Conservation (phyloP, 176 grass and related monocot species). For the Paspalum vaginatum region DNA sequence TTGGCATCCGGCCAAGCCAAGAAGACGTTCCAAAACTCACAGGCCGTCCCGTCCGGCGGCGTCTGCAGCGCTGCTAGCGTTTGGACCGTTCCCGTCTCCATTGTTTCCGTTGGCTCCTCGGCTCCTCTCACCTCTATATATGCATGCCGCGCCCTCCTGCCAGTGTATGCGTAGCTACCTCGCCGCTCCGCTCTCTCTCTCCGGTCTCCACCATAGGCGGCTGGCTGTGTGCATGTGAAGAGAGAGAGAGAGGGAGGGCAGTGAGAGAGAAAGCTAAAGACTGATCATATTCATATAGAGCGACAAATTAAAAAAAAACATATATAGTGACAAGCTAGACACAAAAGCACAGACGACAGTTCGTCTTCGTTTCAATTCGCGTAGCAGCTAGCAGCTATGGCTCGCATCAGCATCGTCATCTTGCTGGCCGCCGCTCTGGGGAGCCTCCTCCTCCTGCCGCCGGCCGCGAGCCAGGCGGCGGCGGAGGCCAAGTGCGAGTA, state of each 20-base stretch:
- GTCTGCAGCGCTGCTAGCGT: conserved; percentile 1
- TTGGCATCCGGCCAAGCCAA: conserved; percentile 47
- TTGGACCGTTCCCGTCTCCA: conserved; percentile 39
- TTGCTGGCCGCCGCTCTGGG: conserved; percentile 2
- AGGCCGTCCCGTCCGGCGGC: no score
- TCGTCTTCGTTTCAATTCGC: not conserved
- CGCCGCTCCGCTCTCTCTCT: not conserved
- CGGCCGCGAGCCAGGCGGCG: conserved; percentile 19
- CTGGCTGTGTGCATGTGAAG: conserved; percentile 50
- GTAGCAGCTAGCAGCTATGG: not conserved
- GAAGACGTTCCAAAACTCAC: conserved; percentile 26
- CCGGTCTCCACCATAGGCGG: conserved; percentile 1
- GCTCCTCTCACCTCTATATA: conserved; percentile 36
- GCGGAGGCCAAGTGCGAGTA: not conserved
- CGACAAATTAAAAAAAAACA: no score
- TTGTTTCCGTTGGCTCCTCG: conserved; percentile 23
- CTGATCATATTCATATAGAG: no score
- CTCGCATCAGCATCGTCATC: not conserved
- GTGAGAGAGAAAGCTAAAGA: not conserved
- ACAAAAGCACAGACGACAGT: no score
- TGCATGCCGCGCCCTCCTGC: conserved; percentile 29
- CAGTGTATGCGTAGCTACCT: not conserved
- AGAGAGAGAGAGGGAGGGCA: not conserved
- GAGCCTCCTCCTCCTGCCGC: conserved; percentile 48
- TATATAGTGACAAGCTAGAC: no score